These are phyloP conservation scores for Populus hybrid DNA, from an alignment of 441 rosid genomes.

Conservation along the genomic window DNA sequence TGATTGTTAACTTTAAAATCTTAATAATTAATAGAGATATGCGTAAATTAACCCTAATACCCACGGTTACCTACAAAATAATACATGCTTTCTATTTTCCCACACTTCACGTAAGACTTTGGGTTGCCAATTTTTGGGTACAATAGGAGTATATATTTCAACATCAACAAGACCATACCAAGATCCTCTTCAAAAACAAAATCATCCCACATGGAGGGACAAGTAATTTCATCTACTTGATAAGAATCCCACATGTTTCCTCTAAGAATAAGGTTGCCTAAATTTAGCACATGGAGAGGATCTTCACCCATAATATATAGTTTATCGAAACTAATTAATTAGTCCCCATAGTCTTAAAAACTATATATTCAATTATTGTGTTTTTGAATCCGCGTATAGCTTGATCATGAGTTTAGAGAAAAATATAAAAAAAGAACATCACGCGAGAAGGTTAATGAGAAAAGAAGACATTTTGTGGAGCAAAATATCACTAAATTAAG, in stretches of 20 bases:
- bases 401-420: too few relatives aligned
- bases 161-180: background rate
- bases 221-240: background rate
- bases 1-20: too few relatives aligned
- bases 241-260: background rate
- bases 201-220: background rate
- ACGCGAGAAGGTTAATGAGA: too few relatives aligned
- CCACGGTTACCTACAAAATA: too few relatives aligned
- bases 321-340: too few relatives aligned
- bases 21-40: accelerated
- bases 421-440: too few relatives aligned
- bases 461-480: too few relatives aligned
- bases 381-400: too few relatives aligned
- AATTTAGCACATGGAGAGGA: background rate
- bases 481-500: too few relatives aligned
- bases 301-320: background rate
- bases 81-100: too few relatives aligned
- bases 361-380: too few relatives aligned
- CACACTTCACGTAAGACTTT: background rate
- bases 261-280: background rate
- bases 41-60: accelerated
- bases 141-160: background rate
- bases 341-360: too few relatives aligned
- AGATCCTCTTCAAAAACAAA: background rate
- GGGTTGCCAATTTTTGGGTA: background rate